phyloP scores from a whole-genome alignment of 2,329 filamentous ascomycete genomes.

The Colletotrichum tanaceti region DNA sequence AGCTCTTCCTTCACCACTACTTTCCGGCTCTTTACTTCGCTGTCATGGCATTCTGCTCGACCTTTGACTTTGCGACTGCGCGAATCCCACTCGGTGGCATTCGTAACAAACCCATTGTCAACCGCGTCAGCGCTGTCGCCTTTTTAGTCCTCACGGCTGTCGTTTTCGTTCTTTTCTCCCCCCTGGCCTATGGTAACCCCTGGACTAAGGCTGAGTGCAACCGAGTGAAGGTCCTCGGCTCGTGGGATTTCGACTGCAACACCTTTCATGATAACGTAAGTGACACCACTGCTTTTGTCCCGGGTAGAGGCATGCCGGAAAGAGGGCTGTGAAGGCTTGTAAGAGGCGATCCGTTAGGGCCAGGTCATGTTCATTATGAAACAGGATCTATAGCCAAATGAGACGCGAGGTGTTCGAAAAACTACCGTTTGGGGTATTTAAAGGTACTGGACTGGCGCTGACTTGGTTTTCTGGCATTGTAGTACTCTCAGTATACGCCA shows the following conservation, averaged over 20 bases:
- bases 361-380: not conserved
- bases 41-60: constrained; percentile 87
- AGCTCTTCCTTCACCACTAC: constrained; percentile 98
- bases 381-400: constrained; percentile 30
- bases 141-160: constrained; percentile 81
- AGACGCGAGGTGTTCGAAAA: constrained; percentile 22
- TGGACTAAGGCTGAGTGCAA: constrained; percentile 94
- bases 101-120: constrained; percentile 77
- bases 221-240: constrained; percentile 84
- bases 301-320: constrained; percentile 50
- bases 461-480: constrained; percentile 19
- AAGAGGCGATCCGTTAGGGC: not conserved
- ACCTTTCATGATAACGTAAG: constrained; percentile 89
- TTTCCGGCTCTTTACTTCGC: constrained; percentile 97
- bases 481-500: constrained; percentile 40
- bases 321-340: constrained; percentile 38
- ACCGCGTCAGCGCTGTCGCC: constrained; percentile 76
- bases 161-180: constrained; percentile 86
- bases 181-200: constrained; percentile 89
- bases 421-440: not conserved
- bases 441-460: constrained; percentile 14
- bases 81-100: constrained; percentile 77
- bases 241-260: constrained; percentile 99
- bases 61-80: constrained; percentile 85
- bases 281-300: constrained; percentile 53